A percentile compares a stretch with the other conserved stretches of the same genome.
Conservation (phyloP, 805 yeast genomes). For the Candida railenensis region DNA sequence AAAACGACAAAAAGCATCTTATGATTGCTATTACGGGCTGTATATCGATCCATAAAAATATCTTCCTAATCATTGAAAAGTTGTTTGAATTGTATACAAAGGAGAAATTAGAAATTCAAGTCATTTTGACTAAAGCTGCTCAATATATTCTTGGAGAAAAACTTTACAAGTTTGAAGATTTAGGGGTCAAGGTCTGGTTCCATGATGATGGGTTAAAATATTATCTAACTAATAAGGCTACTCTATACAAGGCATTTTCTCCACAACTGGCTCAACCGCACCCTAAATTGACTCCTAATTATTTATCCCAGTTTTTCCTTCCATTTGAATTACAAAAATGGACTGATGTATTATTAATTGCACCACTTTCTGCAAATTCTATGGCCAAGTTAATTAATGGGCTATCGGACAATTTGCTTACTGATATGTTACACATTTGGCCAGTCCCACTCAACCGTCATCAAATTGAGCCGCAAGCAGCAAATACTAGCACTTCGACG, state of each 20-base stretch:
- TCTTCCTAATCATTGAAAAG: constrained; percentile 22
- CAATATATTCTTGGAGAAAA: constrained; percentile 19
- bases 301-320: constrained; percentile 14
- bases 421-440: constrained; percentile 23
- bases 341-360: constrained; percentile 26
- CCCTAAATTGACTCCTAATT: constrained; percentile 10
- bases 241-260: neutral
- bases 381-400: constrained; percentile 25
- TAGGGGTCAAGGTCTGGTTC: constrained; percentile 26
- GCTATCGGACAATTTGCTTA: constrained; percentile 22
- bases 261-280: neutral
- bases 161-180: constrained; percentile 16
- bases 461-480: neutral
- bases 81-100: constrained; percentile 20
- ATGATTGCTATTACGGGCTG: constrained; percentile 26
- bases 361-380: constrained; percentile 25
- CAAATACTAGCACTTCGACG: constrained; percentile 10
- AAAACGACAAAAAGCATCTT: constrained; percentile 13
- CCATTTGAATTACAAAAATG: constrained; percentile 21
- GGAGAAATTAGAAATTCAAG: constrained; percentile 22
- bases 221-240: constrained; percentile 12
- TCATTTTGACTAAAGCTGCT: constrained; percentile 22
- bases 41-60: constrained; percentile 19
- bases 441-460: constrained; percentile 13
- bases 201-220: constrained; percentile 18